Percentiles rank a stretch among this genome's conserved stretches.
phyloP scores from a whole-genome alignment of 2,329 filamentous ascomycete species.

The Daldinia sp. region DNA sequence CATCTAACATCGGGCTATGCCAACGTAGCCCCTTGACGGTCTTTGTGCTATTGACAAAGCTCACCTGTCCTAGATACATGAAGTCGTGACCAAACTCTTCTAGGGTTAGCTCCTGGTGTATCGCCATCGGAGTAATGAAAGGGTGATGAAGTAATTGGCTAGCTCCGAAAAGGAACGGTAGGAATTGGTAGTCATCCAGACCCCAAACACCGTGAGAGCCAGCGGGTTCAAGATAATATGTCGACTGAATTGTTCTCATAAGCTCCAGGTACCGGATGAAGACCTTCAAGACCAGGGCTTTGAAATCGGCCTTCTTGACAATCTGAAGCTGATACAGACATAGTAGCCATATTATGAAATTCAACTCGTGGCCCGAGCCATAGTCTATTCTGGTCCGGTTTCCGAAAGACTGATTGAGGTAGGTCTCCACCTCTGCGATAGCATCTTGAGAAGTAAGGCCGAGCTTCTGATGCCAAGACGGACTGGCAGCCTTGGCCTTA shows the following conservation, averaged over 20 bases:
- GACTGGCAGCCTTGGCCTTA: constrained; percentile 64
- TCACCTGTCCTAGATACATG: constrained; percentile 90
- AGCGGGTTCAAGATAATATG: constrained; percentile 96
- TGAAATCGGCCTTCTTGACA: constrained; percentile 72
- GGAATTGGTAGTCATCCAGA: constrained; percentile 95
- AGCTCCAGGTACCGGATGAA: constrained; percentile 84
- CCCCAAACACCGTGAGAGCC: constrained; percentile 99
- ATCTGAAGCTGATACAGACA: constrained; percentile 83
- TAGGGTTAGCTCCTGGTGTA: constrained; percentile 86
- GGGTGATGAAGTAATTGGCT: constrained; percentile 87
- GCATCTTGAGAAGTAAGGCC: constrained; percentile 61
- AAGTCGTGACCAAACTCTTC: constrained; percentile 87
- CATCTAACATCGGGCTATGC: constrained; percentile 98
- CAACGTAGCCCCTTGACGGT: constrained; percentile 92
- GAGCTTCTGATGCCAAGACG: constrained; percentile 70
- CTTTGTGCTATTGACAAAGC: constrained; percentile 95
- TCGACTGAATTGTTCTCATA: constrained; percentile 87
- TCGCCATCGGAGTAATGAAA: constrained; percentile 79
- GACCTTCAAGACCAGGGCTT: constrained; percentile 75
- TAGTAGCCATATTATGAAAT: constrained; percentile 97
- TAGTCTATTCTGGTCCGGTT: constrained; percentile 92
- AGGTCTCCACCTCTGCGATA: constrained; percentile 76
- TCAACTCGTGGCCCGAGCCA: constrained; percentile 95
- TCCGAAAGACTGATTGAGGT: constrained; percentile 84
- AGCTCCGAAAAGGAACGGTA: constrained; percentile 94